Percentiles rank a stretch among this genome's conserved stretches.
Evolutionary conservation across 768 basidiomycete species (phyloP).

Genomic region (Collybia sp.): DNA sequence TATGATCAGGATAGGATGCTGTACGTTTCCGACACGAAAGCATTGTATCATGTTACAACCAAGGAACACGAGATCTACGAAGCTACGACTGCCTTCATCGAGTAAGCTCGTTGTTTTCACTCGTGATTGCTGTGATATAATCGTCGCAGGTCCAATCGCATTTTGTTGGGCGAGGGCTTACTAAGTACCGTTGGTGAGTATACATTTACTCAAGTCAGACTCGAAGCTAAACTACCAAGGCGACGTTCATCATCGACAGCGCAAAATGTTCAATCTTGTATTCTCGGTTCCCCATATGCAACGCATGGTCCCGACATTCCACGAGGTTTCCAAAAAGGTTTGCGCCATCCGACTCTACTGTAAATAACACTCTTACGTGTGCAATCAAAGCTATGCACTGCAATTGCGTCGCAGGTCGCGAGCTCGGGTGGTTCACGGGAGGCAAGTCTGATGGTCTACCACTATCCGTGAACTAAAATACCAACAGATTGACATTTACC

Average conservation of each 20-base stretch:
- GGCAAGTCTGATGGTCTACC: neutral
- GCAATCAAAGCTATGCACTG: neutral
- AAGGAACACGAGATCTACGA: too few relatives aligned
- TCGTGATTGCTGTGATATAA: too few relatives aligned
- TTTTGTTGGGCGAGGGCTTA: neutral
- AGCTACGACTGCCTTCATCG: too few relatives aligned
- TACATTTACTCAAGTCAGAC: neutral
- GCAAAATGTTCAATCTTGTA: neutral
- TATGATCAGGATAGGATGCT: too few relatives aligned
- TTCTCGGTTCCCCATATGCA: neutral
- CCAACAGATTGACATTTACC: constrained; percentile 20
- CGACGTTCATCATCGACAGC: constrained; percentile 4
- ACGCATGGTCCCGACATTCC: neutral
- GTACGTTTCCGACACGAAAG: too few relatives aligned
- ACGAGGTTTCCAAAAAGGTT: neutral
- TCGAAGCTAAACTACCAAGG: constrained; percentile 4
- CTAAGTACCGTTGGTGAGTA: neutral
- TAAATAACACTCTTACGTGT: neutral
- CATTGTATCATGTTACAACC: too few relatives aligned
- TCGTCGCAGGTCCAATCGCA: neutral
- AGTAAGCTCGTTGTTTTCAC: too few relatives aligned
- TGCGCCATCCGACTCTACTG: constrained; percentile 3
- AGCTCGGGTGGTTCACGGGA: neutral
- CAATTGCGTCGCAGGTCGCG: neutral
- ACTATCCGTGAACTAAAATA: neutral